Conservation (phyloP, 1,139 yeast species). For the Arxiozyma telluris region DNA sequence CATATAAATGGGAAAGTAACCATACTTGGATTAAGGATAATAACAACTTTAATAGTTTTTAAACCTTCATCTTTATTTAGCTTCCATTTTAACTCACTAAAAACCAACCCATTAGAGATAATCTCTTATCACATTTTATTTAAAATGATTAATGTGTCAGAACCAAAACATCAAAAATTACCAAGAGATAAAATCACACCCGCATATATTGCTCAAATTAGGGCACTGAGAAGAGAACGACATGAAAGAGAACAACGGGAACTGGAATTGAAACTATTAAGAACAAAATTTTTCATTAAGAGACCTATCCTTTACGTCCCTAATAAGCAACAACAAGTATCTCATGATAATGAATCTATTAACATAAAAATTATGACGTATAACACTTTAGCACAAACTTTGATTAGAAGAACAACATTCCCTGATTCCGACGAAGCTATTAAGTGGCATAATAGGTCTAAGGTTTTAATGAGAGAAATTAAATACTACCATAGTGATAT, state of each 20-base stretch:
- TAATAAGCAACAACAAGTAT: conserved; percentile 1
- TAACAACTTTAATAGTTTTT: too few species aligned
- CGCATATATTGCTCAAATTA: conserved; percentile 49
- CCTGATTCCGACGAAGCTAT: conserved; percentile 70
- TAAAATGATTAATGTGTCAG: not conserved
- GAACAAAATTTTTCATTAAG: conserved; percentile 41
- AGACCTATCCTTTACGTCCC: conserved; percentile 43
- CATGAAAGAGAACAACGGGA: conserved; percentile 3
- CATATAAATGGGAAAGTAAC: too few species aligned
- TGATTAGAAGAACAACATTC: conserved; percentile 60
- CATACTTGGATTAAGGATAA: too few species aligned
- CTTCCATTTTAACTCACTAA: not conserved
- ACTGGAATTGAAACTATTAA: conserved; percentile 25
- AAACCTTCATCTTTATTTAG: too few species aligned
- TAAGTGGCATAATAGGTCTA: conserved; percentile 62
- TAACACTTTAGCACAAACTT: conserved; percentile 65
- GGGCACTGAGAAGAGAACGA: conserved; percentile 9
- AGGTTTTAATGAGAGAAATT: conserved; percentile 51
- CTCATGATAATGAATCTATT: not conserved
- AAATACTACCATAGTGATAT: conserved; percentile 55
- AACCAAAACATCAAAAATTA: conserved; percentile 5
- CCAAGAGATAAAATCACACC: conserved; percentile 23
- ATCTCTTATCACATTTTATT: not conserved
- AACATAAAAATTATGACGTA: conserved; percentile 49
- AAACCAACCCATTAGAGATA: not conserved